Evolutionary conservation across 768 basidiomycete species (phyloP).

Genomic region (Daedalea quercina): DNA sequence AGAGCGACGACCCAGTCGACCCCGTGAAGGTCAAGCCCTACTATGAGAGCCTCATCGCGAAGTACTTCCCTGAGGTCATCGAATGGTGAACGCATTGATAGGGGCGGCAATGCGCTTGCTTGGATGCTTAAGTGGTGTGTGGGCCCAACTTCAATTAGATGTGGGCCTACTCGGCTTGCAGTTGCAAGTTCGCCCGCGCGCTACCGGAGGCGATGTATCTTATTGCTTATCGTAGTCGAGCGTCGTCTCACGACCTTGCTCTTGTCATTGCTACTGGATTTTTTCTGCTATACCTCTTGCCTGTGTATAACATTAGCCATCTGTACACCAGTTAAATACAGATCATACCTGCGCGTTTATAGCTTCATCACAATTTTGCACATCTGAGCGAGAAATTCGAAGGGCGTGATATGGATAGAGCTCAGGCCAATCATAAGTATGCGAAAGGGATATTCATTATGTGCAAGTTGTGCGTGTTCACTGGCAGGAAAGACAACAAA

Average conservation of each 20-base stretch:
- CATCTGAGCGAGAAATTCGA: no score
- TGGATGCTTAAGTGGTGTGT: not conserved
- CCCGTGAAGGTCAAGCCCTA: constrained; percentile 68
- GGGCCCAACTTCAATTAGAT: not conserved
- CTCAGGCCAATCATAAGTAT: no score
- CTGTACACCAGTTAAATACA: not conserved
- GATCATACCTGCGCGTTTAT: no score
- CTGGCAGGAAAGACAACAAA: no score
- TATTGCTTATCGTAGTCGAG: not conserved
- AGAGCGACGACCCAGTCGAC: constrained; percentile 65
- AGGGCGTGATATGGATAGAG: no score
- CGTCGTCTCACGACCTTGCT: not conserved
- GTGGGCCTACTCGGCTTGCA: not conserved
- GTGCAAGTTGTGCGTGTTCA: no score
- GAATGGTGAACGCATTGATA: constrained; percentile 64
- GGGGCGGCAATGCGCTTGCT: no score
- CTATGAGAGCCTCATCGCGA: constrained; percentile 74
- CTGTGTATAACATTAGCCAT: not conserved
- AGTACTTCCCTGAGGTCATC: constrained; percentile 77
- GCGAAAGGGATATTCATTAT: no score
- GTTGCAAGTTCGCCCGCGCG: not conserved
- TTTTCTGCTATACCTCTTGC: not conserved
- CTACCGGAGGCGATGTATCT: not conserved
- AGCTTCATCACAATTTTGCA: no score
- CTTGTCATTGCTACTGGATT: no score